These are phyloP conservation scores for Corinectria fuckeliana DNA, from an alignment of 2,329 filamentous ascomycete species.

Conservation along the genomic window DNA sequence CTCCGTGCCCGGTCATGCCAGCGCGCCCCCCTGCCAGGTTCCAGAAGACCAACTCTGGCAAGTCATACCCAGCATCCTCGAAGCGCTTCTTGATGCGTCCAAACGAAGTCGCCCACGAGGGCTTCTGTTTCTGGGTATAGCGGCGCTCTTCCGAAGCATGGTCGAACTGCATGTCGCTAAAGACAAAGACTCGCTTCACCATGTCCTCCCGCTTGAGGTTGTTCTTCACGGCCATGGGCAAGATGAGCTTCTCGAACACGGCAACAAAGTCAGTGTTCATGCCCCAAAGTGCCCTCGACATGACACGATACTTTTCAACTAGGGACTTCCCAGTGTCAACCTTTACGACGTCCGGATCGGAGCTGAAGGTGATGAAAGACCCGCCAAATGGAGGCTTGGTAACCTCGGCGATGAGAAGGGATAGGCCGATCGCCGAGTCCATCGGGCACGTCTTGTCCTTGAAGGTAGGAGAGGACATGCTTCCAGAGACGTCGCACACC, in stretches of 20 bases:
- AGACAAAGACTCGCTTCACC: slow-evolving; percentile 67
- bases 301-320: slow-evolving; percentile 46
- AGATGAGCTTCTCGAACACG: slow-evolving; percentile 60
- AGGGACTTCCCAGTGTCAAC: slow-evolving; percentile 49
- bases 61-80: slow-evolving; percentile 58
- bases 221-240: slow-evolving; percentile 59
- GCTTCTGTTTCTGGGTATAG: slow-evolving; percentile 43
- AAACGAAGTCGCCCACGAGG: slow-evolving; percentile 57
- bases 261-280: slow-evolving; percentile 59
- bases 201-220: slow-evolving; percentile 62
- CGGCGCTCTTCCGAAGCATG: slow-evolving; percentile 28
- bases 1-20: slow-evolving; percentile 35
- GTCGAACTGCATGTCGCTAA: slow-evolving; percentile 68
- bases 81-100: slow-evolving; percentile 56
- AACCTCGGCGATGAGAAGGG: slow-evolving; percentile 61
- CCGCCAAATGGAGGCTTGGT: slow-evolving; percentile 60
- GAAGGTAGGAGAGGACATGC: slow-evolving; percentile 52
- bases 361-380: slow-evolving; percentile 61
- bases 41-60: slow-evolving; percentile 68
- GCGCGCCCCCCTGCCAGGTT: slow-evolving; percentile 56
- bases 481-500: slow-evolving; percentile 63
- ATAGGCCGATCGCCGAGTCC: slow-evolving; percentile 62
- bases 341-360: slow-evolving; percentile 47
- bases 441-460: slow-evolving; percentile 56
- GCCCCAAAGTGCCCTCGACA: slow-evolving; percentile 46